phyloP scores from a whole-genome alignment of 208 protist species.

The Histomonas meleagridis region DNA sequence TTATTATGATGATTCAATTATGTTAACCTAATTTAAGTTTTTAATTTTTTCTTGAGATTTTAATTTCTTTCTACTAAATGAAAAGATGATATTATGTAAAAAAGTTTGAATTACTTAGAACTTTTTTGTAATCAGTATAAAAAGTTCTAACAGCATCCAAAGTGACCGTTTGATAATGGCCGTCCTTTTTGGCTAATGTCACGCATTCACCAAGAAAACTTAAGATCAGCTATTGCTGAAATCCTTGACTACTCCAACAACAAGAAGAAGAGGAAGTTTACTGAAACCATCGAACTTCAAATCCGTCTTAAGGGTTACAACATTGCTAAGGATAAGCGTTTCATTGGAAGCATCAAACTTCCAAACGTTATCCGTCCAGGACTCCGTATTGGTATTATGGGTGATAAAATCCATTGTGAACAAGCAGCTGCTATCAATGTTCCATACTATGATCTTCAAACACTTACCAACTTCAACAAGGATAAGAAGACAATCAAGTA shows the following conservation, averaged over 20 bases:
- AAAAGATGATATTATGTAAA: no score
- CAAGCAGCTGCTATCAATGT: constrained; percentile 65
- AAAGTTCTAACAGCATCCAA: no score
- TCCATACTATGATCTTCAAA: background rate
- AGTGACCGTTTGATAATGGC: no score
- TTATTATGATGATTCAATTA: no score
- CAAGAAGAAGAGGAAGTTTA: constrained; percentile 73
- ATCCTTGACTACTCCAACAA: constrained; percentile 43
- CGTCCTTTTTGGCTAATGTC: background rate
- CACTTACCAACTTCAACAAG: constrained; percentile 10
- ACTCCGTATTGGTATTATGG: constrained; percentile 72
- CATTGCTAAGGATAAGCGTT: constrained; percentile 97
- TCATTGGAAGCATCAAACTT: constrained; percentile 82
- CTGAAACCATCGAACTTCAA: constrained; percentile 94
- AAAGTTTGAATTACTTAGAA: no score
- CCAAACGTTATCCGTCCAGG: constrained; percentile 73
- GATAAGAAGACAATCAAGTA: background rate
- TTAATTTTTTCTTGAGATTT: no score
- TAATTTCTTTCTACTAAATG: no score
- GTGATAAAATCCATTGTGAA: constrained; percentile 81
- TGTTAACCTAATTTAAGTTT: no score
- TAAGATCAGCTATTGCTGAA: background rate
- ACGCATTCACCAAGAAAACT: background rate
- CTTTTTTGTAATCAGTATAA: no score
- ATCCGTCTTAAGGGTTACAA: constrained; percentile 98